Conservation (phyloP, 2,329 filamentous ascomycete genomes). For the Aspergillus latus region DNA sequence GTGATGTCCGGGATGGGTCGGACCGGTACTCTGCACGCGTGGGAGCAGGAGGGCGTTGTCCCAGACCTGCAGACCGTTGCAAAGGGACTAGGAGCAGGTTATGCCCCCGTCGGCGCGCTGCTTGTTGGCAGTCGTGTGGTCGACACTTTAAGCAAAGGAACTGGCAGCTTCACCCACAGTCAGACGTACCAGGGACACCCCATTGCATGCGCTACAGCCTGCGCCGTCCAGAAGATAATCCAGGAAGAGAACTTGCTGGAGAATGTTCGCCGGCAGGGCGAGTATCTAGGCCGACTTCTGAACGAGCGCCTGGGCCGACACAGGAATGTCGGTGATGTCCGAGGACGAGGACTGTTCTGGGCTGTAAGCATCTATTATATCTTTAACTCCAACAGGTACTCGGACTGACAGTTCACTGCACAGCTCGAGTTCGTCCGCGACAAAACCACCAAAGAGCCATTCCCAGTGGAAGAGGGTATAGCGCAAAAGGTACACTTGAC, state of each 20-base stretch:
- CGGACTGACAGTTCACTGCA: too few relatives aligned
- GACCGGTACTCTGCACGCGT: conserved; percentile 55
- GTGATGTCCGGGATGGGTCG: conserved; percentile 61
- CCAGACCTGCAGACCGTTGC: conserved; percentile 60
- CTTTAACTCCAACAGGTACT: too few relatives aligned
- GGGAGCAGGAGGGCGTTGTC: conserved; percentile 54
- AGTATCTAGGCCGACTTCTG: conserved; percentile 39
- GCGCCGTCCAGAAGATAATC: conserved; percentile 55
- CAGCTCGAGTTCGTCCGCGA: conserved; percentile 58
- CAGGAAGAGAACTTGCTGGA: conserved; percentile 50
- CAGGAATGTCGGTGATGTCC: conserved; percentile 54
- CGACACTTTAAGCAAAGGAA: conserved; percentile 47
- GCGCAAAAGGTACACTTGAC: conserved; percentile 49
- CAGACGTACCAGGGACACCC: conserved; percentile 60
- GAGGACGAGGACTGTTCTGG: conserved; percentile 57
- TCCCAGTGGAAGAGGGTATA: conserved; percentile 43
- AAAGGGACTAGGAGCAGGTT: conserved; percentile 57
- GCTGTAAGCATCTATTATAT: conserved; percentile 40
- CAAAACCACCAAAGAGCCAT: conserved; percentile 52
- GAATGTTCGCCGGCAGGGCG: conserved; percentile 38
- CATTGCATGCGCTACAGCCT: conserved; percentile 52
- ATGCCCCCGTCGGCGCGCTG: conserved; percentile 54
- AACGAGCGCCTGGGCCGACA: conserved; percentile 44
- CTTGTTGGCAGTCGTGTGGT: conserved; percentile 50
- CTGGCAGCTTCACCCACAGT: conserved; percentile 52